Percentiles rank a stretch among this genome's conserved stretches.
These are phyloP conservation scores for Scalesia atractyloides DNA, from an alignment of 129 eudicot genomes.

Conservation along the genomic window DNA sequence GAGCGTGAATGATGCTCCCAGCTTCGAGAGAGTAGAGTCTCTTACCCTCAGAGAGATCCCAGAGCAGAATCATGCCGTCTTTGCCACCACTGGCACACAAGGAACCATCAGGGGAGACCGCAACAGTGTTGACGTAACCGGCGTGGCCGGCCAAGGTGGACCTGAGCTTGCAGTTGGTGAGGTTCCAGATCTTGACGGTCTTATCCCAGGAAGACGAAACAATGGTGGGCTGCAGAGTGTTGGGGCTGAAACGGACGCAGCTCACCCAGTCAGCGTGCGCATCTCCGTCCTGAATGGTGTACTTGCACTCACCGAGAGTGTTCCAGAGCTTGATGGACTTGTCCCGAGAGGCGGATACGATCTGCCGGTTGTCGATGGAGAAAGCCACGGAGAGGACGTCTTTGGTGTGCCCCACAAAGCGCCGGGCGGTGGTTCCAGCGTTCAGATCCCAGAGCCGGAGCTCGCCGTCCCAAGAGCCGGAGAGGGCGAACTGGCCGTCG, in stretches of 20 bases:
- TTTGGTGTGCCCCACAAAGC: slow-evolving; percentile 76
- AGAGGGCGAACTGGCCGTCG: slow-evolving; percentile 79
- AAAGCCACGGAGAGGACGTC: slow-evolving; percentile 76
- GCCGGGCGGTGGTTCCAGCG: slow-evolving; percentile 70
- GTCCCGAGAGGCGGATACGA: slow-evolving; percentile 73
- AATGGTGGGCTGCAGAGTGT: slow-evolving; percentile 59
- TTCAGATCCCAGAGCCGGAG: slow-evolving; percentile 79
- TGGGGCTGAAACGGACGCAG: slow-evolving; percentile 73
- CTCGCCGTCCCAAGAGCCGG: slow-evolving; percentile 84
- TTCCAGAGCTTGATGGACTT: slow-evolving; percentile 74
- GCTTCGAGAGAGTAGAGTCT: slow-evolving; percentile 58
- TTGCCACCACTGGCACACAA: slow-evolving; percentile 83
- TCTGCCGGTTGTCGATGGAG: slow-evolving; percentile 75
- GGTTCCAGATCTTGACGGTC: slow-evolving; percentile 71
- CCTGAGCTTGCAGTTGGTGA: slow-evolving; percentile 64
- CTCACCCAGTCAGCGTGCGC: slow-evolving; percentile 73
- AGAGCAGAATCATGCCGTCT: slow-evolving; percentile 64
- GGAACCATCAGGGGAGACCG: slow-evolving; percentile 77
- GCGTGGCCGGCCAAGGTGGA: slow-evolving; percentile 53
- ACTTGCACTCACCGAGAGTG: slow-evolving; percentile 79
- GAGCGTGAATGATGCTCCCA: slow-evolving; percentile 52
- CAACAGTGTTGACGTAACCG: slow-evolving; percentile 61
- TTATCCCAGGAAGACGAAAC: slow-evolving; percentile 65
- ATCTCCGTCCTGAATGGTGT: slow-evolving; percentile 72
- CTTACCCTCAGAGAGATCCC: slow-evolving; percentile 87